Base-by-base conservation (phyloP, 129 eudicot species). In the Tagetes erecta region DNA sequence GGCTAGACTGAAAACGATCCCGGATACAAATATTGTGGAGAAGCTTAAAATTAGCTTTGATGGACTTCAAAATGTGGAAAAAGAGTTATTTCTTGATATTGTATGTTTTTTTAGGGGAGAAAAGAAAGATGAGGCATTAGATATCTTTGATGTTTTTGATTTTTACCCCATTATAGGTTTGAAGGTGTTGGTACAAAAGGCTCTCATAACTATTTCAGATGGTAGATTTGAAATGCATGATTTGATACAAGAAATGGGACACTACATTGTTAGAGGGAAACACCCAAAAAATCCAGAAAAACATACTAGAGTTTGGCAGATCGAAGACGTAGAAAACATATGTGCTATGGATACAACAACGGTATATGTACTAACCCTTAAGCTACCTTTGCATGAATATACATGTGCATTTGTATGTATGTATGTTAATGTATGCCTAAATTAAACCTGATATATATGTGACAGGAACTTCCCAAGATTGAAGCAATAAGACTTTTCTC, bases 171-270 rank as follows among this genome's bases (percentile, higher is more conserved):
- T 1, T 34, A 35, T 60, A 34, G 67, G 67, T 60, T 10, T 60
- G 35, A 60, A 60, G 67, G 67, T 60, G 67, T 60, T 60, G 27
- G 8, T 60, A 60, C 67, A 60, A 34, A 60, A 60, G 42, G 40
- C 67, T 34, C 67, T 60, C 8, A 35, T 60, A 60, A 60, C 67
- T 35, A 60, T 60, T 34, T 34, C 67, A 34, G 42, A 60, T 60
- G 67, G 67, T 35, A 60, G 67, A 20, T 60, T 60, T 11, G 67
- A 60, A 34, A 60, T 60, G 67, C 66, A 60, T 60, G 67, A 60
- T 60, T 60, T 60, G 78, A 35, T 79, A 20, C 55, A 36, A 53
- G 83, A 79, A 56, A 79, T 72, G 78, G 77, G 73, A 38, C 71
- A 62, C 56, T 52, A 79, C 46, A 72, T 79, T 34, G 78, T 79